Evolutionary conservation across 345 rosid species (phyloP), one percentile per base, ranked within the genome.

Genomic region (Salix exigua): DNA sequence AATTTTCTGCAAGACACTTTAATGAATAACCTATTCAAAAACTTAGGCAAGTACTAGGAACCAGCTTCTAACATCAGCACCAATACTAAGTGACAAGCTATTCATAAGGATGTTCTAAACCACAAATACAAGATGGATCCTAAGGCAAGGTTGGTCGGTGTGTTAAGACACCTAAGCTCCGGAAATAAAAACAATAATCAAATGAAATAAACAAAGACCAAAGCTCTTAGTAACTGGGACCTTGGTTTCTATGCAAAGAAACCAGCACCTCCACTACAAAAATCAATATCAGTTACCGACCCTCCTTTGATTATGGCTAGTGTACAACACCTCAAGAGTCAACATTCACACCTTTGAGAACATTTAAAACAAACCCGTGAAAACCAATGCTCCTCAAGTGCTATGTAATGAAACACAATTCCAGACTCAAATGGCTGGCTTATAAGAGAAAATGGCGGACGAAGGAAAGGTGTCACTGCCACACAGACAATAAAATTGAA

Each of bases 221-320:
- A 80, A 75, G 79, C 76, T 58, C 63, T 25, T n/a, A 4, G 51
- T 71, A 74, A 16, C 73, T 58, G 37, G 31, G 83, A 88, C 90
- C 91, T 92, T 78, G 88, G 87, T 80, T 87, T 89, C 85, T 66
- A 80, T 81, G 88, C 88, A 82, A 90, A 87, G 92, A 84, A 86
- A 82, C 46, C 61, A 61, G 21, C 5, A 72, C 21, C 78, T 63
- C 62, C 50, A 77, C 53, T 37, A 76, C 21, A 74, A 76, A 86
- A 78, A 73, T 73, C 63, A 58, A 26, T 58, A 23, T 23, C 75
- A 48, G 72, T 68, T 77, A 83, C 94, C 91, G 91, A 89, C 90
- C 85, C 77, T 84, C 88, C 90, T 40, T 30, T 79, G 81, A 87
- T 83, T 72, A 51, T 30, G 90, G 85, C 66, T 71, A 63, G 73